A percentile compares a stretch with the other conserved stretches of the same genome.
Evolutionary conservation across 2,329 filamentous ascomycete genomes (phyloP).

Genomic region (Tolypocladium paradoxum): DNA sequence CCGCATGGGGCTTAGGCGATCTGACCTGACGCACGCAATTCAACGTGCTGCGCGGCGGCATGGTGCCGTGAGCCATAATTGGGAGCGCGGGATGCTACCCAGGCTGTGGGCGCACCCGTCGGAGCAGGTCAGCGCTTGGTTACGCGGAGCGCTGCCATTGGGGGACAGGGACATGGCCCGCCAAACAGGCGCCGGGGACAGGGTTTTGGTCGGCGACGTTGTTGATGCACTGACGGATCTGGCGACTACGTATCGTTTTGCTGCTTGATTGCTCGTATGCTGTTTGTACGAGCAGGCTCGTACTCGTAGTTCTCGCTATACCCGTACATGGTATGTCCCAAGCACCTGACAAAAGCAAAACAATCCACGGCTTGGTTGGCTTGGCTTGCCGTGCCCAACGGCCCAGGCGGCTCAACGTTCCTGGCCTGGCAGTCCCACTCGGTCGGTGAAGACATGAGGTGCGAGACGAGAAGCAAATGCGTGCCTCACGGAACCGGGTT

Average conservation of each 20-base stretch:
- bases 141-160: not conserved
- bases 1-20: not conserved
- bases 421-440: not conserved
- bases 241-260: not conserved
- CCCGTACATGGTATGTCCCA: not conserved
- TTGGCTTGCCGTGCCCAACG: not conserved
- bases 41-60: not conserved
- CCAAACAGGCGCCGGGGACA: not conserved
- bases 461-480: not conserved
- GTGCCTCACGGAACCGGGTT: not conserved
- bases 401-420: not conserved
- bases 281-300: not conserved
- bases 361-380: not conserved
- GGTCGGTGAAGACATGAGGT: not conserved
- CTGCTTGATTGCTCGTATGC: not conserved
- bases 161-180: not conserved
- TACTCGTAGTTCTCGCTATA: not conserved
- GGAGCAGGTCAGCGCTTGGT: conserved; percentile 4
- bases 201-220: not conserved
- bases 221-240: not conserved
- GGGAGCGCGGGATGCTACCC: conserved; percentile 1
- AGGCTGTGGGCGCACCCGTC: conserved; percentile 10
- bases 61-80: not conserved
- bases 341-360: not conserved
- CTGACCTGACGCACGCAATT: not conserved